Percentiles rank a stretch among this genome's conserved stretches.
phyloP scores from a whole-genome alignment of 2,329 filamentous ascomycete genomes.

The Orbilia javanica region DNA sequence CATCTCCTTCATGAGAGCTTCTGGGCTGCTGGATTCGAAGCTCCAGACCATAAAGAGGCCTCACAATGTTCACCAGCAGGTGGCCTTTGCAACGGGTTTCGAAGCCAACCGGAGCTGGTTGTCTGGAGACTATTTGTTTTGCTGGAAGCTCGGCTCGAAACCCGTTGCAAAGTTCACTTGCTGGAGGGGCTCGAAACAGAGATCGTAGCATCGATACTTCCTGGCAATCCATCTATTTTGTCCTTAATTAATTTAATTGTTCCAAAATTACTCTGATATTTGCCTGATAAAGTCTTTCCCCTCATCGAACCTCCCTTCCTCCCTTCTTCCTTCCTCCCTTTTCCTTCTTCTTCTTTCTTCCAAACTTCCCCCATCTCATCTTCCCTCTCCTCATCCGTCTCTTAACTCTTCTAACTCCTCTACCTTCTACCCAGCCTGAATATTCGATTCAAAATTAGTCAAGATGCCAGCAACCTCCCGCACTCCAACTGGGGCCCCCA shows the following conservation, averaged over 20 bases:
- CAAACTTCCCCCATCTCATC: background rate
- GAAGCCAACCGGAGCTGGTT: background rate
- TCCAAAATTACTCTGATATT: background rate
- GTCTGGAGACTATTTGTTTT: background rate
- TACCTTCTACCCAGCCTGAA: slow-evolving; percentile 19
- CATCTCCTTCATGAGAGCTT: background rate
- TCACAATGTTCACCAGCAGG: background rate
- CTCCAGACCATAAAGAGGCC: too few species aligned
- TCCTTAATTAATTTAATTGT: too few species aligned
- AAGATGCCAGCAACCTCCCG: slow-evolving; percentile 17
- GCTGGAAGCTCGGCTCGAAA: background rate
- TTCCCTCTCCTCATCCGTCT: slow-evolving; percentile 28
- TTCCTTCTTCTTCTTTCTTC: background rate
- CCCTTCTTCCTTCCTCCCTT: background rate
- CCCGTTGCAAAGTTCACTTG: background rate
- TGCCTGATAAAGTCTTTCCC: background rate
- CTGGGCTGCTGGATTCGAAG: background rate
- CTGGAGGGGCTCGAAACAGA: background rate
- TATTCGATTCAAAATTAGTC: background rate
- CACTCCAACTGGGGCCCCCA: slow-evolving; percentile 37
- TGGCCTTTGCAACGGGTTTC: background rate
- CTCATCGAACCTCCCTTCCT: background rate
- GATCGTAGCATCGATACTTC: background rate
- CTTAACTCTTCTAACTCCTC: slow-evolving; percentile 19
- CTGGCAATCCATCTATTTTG: background rate